Evolutionary conservation across 352 stramenopile species (phyloP).

Genomic region (Globisporangium cystogenes): DNA sequence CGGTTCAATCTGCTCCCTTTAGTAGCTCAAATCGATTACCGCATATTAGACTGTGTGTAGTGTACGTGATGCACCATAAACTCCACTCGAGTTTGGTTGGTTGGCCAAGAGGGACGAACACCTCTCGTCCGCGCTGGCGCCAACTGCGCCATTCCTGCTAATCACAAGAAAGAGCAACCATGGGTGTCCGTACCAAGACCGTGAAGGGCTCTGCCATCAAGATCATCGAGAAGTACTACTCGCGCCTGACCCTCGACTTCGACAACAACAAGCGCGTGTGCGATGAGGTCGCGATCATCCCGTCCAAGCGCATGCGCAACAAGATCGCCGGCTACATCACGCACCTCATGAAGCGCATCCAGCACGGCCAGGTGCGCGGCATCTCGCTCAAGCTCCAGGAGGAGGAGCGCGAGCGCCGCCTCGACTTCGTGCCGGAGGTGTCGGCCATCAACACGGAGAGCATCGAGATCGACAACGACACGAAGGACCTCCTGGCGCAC

Average conservation of each 20-base stretch:
- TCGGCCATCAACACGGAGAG: constrained; percentile 90
- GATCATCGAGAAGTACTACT: constrained; percentile 99
- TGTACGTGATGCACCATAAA: background rate
- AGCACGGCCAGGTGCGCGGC: constrained; percentile 97
- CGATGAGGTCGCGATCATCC: constrained; percentile 98
- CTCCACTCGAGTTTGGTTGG: background rate
- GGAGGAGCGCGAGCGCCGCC: constrained; percentile 98
- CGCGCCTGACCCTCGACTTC: constrained; percentile 99
- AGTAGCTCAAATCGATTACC: background rate
- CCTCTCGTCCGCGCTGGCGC: background rate
- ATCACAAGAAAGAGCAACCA: constrained; percentile 39
- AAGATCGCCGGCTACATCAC: constrained; percentile 99
- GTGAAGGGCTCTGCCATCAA: constrained; percentile 99
- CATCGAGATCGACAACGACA: constrained; percentile 99
- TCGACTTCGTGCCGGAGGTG: constrained; percentile 99
- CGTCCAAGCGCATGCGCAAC: constrained; percentile 99
- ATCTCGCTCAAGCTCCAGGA: constrained; percentile 99
- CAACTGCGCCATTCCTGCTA: constrained; percentile 13
- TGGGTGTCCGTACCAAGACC: constrained; percentile 99
- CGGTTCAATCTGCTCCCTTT: background rate
- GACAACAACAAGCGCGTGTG: constrained; percentile 99
- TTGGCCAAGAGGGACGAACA: too few species aligned
- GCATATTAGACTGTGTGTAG: background rate
- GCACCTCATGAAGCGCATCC: constrained; percentile 99
- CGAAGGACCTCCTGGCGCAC: constrained; percentile 96